Base-by-base conservation (phyloP, 371 early-diverging fungal genomes). In the Chytridiales sp. region DNA sequence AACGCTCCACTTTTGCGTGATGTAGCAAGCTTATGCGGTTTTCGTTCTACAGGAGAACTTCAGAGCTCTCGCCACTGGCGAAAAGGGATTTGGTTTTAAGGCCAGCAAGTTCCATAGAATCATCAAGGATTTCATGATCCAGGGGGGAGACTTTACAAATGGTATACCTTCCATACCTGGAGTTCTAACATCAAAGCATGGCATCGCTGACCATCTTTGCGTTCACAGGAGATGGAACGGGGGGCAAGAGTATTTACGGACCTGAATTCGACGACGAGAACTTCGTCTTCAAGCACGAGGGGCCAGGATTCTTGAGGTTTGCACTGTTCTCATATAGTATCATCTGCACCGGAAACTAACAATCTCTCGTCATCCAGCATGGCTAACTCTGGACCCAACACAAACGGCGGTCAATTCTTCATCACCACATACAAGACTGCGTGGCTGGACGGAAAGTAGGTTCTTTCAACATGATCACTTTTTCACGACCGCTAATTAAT, bases 321-420 rank as follows among this genome's bases (percentile, higher is more conserved):
- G 9, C 9, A 8, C 11, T 50, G 13, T 24, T 30, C 21, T 9
- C 15, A 15, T n/a, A 8, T 36, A 15, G 32, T 13, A 38, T 17
- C 34, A 5, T 15, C 15, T 17, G 13, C 49, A 21, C 21, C n/a
- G 8, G 13, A 44, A 44, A n/a, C n/a, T 11, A 38, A n/a, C 22
- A 46, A 17, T 24, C 9, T 50, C 13, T 34, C 34, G 11, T 32
- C 22, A 34, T 6, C 15, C 29, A 68, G 68, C 11, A 73, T 73
- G 73, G 73, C 73, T 44, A 73, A 73, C 43, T 54, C 67, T 24
- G 74, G 85, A 15, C 63, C 62, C 49, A 73, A 87, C 67, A 86
- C 97, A 73, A 98, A 99, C 80, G 97, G 98, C 61, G 92, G 93
- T 60, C 99, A 99, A 80, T 98, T 99, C 85, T 98, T 97, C 81